Base-by-base conservation (phyloP, 78 protist genomes). In the Dictyostelium citrinum region DNA sequence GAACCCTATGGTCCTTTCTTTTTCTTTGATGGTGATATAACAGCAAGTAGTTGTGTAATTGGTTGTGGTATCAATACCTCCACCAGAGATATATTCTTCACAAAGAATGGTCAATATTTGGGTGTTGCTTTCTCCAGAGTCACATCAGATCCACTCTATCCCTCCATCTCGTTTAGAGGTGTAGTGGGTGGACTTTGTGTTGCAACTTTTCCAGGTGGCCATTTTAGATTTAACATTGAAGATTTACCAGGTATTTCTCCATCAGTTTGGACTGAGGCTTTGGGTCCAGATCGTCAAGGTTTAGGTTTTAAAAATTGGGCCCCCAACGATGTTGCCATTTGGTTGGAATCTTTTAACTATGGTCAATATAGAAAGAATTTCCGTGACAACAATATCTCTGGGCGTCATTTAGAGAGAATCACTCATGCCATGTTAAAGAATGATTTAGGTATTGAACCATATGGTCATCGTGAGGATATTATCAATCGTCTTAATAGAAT, bases 121-220 rank as follows among this genome's bases (percentile, higher is more conserved):
- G 92, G 92, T 77, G 92, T 86, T 24, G 92, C 92, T 12, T 86
- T 86, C 49, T 86, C 67, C 4, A 68, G 71, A 24, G 92, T 86
- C 1, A 49, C 84, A 2, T 39, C 92, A 0, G 67, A 46, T 29
- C 92, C 92, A 37, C 64, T 86, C 31, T 86, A 86, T 45, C 92
- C 92, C 1, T 58, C 92, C 24, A 61, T 86, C 8, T 86, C 92
- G 5, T 60, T 86, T 12, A 51, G 92, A 58, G 82, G 81, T 27
- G 55, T 31, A 9, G 67, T 86, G 2, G 77, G 75, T 29, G 71
- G 84, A 11, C 67, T 43, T 39, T 70, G 76, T 22, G 78, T 86
- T 5, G 92, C 92, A 5, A 86, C 92, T 10, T 86, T 74, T 24
- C 70, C 61, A 16, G 35, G 75, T 39, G 72, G 67, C 0, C 83